Percentiles rank a stretch among this genome's conserved stretches.
Conservation (phyloP, 2,329 filamentous ascomycete genomes). For the Apiospora aurea region DNA sequence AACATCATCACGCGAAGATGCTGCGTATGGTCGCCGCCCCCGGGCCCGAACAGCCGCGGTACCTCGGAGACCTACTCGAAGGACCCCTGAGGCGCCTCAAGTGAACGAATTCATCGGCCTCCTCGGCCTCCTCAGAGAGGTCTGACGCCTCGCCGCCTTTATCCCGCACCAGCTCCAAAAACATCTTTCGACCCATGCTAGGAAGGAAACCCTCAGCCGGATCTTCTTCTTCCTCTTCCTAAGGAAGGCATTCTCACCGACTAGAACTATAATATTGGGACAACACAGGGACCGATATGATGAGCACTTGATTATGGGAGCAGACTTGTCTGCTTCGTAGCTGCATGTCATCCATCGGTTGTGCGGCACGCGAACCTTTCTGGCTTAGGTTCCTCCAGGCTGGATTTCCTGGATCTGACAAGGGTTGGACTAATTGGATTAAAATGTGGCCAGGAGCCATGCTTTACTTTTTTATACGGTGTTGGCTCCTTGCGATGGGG, state of each 20-base stretch:
- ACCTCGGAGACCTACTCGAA: background rate
- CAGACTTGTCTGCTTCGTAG: background rate
- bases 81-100: conserved; percentile 2
- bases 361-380: background rate
- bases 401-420: background rate
- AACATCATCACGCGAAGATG: background rate
- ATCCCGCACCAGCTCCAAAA: background rate
- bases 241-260: background rate
- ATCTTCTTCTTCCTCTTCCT: background rate
- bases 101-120: background rate
- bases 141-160: background rate
- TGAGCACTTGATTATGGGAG: background rate
- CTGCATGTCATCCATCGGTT: background rate
- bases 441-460: background rate
- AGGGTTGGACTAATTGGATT: background rate
- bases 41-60: background rate
- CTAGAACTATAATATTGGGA: background rate
- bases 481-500: background rate
- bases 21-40: conserved; percentile 1
- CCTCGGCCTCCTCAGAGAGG: background rate
- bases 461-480: too few species aligned
- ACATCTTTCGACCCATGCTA: background rate
- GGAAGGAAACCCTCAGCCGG: background rate
- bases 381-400: background rate
- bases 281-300: background rate